phyloP scores from a whole-genome alignment of 2,329 filamentous ascomycete genomes.

The Cercospora zeae-maydis region DNA sequence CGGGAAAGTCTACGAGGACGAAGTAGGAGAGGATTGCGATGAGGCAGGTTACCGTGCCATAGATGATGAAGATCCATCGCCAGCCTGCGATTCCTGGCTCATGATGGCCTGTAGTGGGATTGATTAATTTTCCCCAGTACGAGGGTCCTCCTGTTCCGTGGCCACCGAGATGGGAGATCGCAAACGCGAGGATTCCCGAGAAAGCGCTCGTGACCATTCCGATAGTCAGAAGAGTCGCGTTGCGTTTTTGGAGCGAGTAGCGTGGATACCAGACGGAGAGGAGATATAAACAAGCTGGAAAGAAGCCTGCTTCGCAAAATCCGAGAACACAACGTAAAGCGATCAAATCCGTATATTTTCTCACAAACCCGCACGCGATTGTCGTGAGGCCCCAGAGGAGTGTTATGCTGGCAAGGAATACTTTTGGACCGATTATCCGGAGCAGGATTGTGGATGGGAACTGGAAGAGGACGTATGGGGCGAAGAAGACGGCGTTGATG shows the following conservation, averaged over 20 bases:
- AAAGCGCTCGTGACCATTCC: conserved; percentile 48
- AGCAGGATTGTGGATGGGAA: conserved; percentile 34
- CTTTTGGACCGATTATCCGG: conserved; percentile 30
- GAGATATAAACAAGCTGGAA: conserved; percentile 37
- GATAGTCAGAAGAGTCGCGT: conserved; percentile 26
- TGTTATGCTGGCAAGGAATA: conserved; percentile 24
- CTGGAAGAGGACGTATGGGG: conserved; percentile 41
- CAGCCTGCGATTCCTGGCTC: conserved; percentile 19
- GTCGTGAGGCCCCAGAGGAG: conserved; percentile 2
- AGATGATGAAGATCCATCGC: conserved; percentile 21
- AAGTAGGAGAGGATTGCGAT: conserved; percentile 1
- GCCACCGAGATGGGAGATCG: conserved; percentile 42
- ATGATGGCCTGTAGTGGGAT: not conserved
- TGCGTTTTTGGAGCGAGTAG: conserved; percentile 39
- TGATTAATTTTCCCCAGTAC: conserved; percentile 32
- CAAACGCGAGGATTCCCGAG: conserved; percentile 50
- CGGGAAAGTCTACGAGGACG: conserved; percentile 17
- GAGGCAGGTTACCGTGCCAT: conserved; percentile 5
- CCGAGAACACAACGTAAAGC: conserved; percentile 27
- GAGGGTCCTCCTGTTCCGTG: conserved; percentile 8
- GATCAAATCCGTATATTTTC: conserved; percentile 29
- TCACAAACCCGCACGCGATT: conserved; percentile 27
- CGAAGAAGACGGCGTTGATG: conserved; percentile 38
- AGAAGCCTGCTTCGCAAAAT: conserved; percentile 28
- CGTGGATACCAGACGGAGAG: conserved; percentile 48